Base-by-base conservation (phyloP, 192 early-diverging fungal species). In the Phycomyces nitens region DNA sequence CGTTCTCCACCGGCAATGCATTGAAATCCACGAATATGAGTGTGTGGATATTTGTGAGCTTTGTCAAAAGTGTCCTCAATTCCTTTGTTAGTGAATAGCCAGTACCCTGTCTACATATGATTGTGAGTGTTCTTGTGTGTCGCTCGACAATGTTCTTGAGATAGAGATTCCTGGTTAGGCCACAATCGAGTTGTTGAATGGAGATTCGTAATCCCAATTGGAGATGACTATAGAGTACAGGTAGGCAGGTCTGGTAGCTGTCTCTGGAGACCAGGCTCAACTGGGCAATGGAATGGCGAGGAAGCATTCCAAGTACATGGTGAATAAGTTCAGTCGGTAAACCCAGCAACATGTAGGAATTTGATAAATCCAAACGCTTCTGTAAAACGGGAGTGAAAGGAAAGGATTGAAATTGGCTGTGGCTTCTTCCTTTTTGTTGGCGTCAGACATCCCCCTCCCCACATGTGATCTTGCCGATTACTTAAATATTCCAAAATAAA, bases 11-110 rank as follows among this genome's bases (percentile, higher is more conserved):
- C 9, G 58, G 27, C 12, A 60, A 47, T 43, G 58, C 23, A 26
- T 47, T n/a, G 42, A 60, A 60, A 60, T 60, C 58, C 23, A 41
- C 42, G 27, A 60, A 60, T 23, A 27, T 41, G 10, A 60, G 27
- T 11, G 43, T 41, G 11, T 29, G 43, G 15, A 60, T 60, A 16
- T 44, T 60, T 44, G 58, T 41, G 14, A 60, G 24, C 43, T 60
- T 41, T 21, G 18, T 42, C 23, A 60, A 49, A 12, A 60, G 42
- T 14, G 58, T 34, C 7, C 7, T 34, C 29, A 60, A 10, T 27
- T 21, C 15, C 27, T n/a, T 18, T 6, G 11, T 24, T 9, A 53
- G 18, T 44, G 58, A 26, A 15, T 60, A 34, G 3, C 29, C 29
- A 6, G 42, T 43, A 43, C 58, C 58, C 29, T 60, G 58, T 1